These are phyloP conservation scores for Recurvomyces mirabilis DNA, from an alignment of 495 filamentous ascomycete species.

Conservation along the genomic window DNA sequence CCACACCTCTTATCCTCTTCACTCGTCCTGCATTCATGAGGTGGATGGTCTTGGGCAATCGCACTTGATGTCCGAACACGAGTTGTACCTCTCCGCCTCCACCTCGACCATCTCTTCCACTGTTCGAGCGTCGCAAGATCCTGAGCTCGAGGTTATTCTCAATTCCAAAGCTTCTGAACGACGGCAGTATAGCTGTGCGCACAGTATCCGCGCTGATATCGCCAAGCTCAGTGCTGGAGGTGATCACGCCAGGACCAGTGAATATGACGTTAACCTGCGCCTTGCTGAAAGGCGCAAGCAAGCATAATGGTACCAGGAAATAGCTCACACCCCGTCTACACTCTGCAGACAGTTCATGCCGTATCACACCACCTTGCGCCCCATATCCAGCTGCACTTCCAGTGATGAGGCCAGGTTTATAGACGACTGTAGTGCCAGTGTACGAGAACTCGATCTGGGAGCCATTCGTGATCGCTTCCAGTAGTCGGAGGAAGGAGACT, in stretches of 20 bases:
- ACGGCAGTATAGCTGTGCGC: conserved; percentile 80
- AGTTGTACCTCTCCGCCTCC: conserved; percentile 89
- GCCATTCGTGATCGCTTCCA: conserved; percentile 93
- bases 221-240: conserved; percentile 62
- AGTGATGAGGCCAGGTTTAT: conserved; percentile 83
- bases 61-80: conserved; percentile 80
- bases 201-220: conserved; percentile 88
- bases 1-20: conserved; percentile 81
- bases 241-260: conserved; percentile 87
- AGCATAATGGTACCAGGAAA: conserved; percentile 77
- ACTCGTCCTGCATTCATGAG: conserved; percentile 73
- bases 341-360: conserved; percentile 62
- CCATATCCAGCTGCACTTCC: conserved; percentile 59
- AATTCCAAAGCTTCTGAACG: conserved; percentile 85
- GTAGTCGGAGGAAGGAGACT: conserved; percentile 86
- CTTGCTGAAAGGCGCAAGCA: conserved; percentile 90
- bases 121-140: conserved; percentile 66
- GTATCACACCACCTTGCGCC: conserved; percentile 59
- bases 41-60: conserved; percentile 88
- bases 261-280: conserved; percentile 77
- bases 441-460: conserved; percentile 86
- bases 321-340: conserved; percentile 79
- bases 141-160: conserved; percentile 77
- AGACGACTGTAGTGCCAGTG: conserved; percentile 83
- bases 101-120: conserved; percentile 57